These are phyloP conservation scores for Saccharomycopsis crataegensis DNA, from an alignment of 1,139 yeast species.

Conservation along the genomic window DNA sequence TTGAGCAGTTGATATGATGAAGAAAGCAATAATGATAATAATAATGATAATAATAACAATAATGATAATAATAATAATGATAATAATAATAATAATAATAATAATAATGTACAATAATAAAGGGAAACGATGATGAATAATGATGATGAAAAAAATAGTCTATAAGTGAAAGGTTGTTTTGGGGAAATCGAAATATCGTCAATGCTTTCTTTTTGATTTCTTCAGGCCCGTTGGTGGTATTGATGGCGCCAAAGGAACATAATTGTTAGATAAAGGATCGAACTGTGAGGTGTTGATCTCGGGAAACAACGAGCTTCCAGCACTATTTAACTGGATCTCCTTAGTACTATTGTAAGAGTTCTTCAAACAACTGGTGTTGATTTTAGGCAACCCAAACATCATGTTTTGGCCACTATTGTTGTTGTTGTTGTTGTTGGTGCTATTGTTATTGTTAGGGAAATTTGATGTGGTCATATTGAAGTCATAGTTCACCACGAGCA, in stretches of 20 bases:
- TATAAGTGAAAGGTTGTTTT: too few relatives aligned
- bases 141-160: too few relatives aligned
- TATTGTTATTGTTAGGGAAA: neutral
- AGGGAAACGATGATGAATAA: too few relatives aligned
- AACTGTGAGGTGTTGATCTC: conserved; percentile 16
- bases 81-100: too few relatives aligned
- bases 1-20: too few relatives aligned
- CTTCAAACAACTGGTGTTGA: neutral
- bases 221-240: neutral
- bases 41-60: too few relatives aligned
- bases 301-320: conserved; percentile 19
- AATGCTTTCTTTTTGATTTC: too few relatives aligned
- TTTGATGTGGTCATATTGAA: neutral
- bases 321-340: conserved; percentile 15
- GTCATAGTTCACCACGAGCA: neutral
- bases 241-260: conserved; percentile 15
- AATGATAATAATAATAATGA: too few relatives aligned
- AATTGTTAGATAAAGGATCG: conserved; percentile 12
- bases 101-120: too few relatives aligned
- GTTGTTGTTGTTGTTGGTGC: neutral
- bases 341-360: neutral
- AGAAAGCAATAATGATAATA: too few relatives aligned
- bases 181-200: too few relatives aligned
- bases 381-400: conserved; percentile 2
- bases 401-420: neutral